Base-by-base conservation (phyloP, 2,329 filamentous ascomycete species). In the Xylaria polymorpha region DNA sequence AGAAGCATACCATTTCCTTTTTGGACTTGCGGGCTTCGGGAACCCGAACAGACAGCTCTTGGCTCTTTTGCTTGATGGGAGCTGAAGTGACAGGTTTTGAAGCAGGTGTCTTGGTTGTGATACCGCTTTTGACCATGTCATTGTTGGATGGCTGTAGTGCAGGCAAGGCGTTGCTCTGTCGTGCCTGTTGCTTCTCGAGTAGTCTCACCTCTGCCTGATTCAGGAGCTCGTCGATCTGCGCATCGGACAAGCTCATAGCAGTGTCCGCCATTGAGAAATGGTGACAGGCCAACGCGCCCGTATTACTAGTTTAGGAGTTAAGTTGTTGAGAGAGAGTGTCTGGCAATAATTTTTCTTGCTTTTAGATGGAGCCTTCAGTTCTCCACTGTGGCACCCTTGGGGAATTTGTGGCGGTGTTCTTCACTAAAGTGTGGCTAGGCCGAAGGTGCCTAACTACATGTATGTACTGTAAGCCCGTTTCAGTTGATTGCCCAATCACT, bases 141-240 rank as follows among this genome's bases (percentile, higher is more conserved):
- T 79, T 77, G 70, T 82, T 82, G 73, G 82, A 66, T 35, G 68
- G 66, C 37, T 32, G 60, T 9, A 63, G 61, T 43, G 25, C 64
- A 46, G 58, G 79, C 61, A 81, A 78, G 73, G 70, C 70, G 44
- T 74, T 74, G 61, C 53, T 70, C 72, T 73, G 68, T 53, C 75
- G 70, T 8, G 66, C 73, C 67, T 74, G 72, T 37, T 75, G 71
- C 58, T 76, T 75, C 60, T 73, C 67, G 37, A 72, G 76, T 66
- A 92, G 80, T 70, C 90, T 85, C 68, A 81, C 79, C 75, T 91
- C 88, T 65, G 91, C 90, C 79, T 91, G 85, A 63, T 84, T 83
- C 61, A 93, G 84, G 65, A 93, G 83, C 76, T 86, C 81, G 63
- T 88, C 85, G 60, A 92, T 86, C 76, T 91, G 86, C 72, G 88